Evolutionary conservation across 2,329 filamentous ascomycete species (phyloP).

Genomic region (Phialocephala sp.): DNA sequence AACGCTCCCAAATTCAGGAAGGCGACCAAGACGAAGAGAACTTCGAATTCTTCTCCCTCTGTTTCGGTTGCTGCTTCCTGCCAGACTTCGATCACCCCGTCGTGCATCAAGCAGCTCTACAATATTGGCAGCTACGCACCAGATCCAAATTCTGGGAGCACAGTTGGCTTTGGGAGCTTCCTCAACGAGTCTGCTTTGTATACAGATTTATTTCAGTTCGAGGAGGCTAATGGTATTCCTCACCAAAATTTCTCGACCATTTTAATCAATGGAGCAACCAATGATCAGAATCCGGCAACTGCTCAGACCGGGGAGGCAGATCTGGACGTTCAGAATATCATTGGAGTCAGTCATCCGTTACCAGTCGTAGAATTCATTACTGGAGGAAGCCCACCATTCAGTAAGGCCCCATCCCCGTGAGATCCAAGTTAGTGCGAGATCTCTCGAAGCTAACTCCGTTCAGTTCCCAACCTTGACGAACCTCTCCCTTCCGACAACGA

Average conservation of each 20-base stretch:
- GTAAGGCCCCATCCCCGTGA: slow-evolving; percentile 6
- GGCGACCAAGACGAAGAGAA: slow-evolving; percentile 11
- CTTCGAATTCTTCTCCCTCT: background rate
- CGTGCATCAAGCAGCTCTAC: slow-evolving; percentile 55
- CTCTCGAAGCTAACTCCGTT: background rate
- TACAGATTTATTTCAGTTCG: slow-evolving; percentile 49
- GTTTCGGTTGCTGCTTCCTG: slow-evolving; percentile 31
- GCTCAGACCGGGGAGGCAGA: slow-evolving; percentile 30
- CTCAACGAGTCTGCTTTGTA: slow-evolving; percentile 56
- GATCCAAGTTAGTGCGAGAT: slow-evolving; percentile 27
- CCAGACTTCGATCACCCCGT: slow-evolving; percentile 49
- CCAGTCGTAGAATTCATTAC: slow-evolving; percentile 61
- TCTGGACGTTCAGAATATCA: slow-evolving; percentile 58
- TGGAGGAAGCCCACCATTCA: slow-evolving; percentile 58
- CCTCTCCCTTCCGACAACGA: slow-evolving; percentile 38
- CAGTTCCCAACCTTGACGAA: slow-evolving; percentile 48
- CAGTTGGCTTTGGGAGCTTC: slow-evolving; percentile 57
- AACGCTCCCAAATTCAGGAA: slow-evolving; percentile 11
- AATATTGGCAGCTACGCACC: slow-evolving; percentile 54
- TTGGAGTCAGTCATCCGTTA: slow-evolving; percentile 58
- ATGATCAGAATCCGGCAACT: slow-evolving; percentile 46
- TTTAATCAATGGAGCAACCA: slow-evolving; percentile 47
- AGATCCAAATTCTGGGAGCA: slow-evolving; percentile 51
- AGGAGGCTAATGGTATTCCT: slow-evolving; percentile 48
- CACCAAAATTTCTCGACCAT: slow-evolving; percentile 51